Conservation (phyloP, 805 yeast species). For the Cyberlindnera petersonii region DNA sequence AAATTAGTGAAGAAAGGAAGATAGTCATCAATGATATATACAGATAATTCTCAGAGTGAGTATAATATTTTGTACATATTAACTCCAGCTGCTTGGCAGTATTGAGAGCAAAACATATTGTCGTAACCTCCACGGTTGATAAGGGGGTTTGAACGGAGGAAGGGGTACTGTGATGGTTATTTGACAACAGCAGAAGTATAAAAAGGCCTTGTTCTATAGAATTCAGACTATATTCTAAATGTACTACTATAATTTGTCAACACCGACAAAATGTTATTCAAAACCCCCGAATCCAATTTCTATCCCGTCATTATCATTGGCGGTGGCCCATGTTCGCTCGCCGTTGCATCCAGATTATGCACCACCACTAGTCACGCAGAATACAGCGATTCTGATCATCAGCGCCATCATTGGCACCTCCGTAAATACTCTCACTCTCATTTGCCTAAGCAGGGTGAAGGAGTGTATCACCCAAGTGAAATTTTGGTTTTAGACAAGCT, state of each 20-base stretch:
- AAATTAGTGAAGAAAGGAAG: too few relatives aligned
- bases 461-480: constrained; percentile 24
- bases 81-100: too few relatives aligned
- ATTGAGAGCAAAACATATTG: too few relatives aligned
- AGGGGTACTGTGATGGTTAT: background rate
- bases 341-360: constrained; percentile 39
- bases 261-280: background rate
- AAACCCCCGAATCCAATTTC: constrained; percentile 23
- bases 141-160: too few relatives aligned
- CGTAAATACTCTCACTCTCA: background rate
- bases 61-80: too few relatives aligned
- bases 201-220: too few relatives aligned
- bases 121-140: constrained; percentile 1
- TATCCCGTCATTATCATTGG: constrained; percentile 40
- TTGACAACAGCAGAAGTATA: too few relatives aligned
- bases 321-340: constrained; percentile 44
- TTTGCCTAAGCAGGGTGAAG: background rate
- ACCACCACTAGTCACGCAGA: constrained; percentile 41
- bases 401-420: constrained; percentile 41
- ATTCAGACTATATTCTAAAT: too few relatives aligned
- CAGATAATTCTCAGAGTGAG: too few relatives aligned
- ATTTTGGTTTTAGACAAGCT: constrained; percentile 36
- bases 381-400: constrained; percentile 45
- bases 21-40: too few relatives aligned
- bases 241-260: too few relatives aligned